Percentiles rank a stretch among this genome's conserved stretches.
These are phyloP conservation scores for Colletotrichum brevisporum DNA, from an alignment of 2,329 filamentous ascomycete genomes.

Conservation along the genomic window DNA sequence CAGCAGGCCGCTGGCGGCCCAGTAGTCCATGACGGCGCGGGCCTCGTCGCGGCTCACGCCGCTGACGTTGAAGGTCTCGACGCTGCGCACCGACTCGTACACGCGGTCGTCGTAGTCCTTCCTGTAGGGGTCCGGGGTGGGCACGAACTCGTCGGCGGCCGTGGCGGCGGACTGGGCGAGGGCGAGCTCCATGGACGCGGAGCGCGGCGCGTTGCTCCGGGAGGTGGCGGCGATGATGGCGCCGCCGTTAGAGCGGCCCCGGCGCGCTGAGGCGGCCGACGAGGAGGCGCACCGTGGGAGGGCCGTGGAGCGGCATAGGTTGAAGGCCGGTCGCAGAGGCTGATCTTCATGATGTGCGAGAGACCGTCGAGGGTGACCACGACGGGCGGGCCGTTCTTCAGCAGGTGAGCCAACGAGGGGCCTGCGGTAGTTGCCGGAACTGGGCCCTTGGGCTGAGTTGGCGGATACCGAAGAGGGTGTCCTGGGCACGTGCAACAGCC, in stretches of 20 bases:
- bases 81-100: constrained; percentile 65
- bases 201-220: constrained; percentile 76
- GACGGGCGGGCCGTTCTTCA: constrained; percentile 69
- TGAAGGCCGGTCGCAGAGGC: constrained; percentile 78
- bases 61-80: constrained; percentile 69
- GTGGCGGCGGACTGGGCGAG: constrained; percentile 69
- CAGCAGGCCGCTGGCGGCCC: constrained; percentile 87
- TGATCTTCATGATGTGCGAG: constrained; percentile 83
- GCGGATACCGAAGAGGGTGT: constrained; percentile 77
- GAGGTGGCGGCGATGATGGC: constrained; percentile 82
- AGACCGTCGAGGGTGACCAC: constrained; percentile 85
- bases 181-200: constrained; percentile 77
- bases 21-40: constrained; percentile 90
- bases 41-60: constrained; percentile 83
- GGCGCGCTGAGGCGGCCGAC: constrained; percentile 75
- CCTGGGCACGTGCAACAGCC: constrained; percentile 71
- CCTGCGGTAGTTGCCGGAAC: no score
- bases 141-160: constrained; percentile 53
- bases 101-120: constrained; percentile 70
- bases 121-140: constrained; percentile 66
- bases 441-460: constrained; percentile 80
- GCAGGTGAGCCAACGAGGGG: no score
- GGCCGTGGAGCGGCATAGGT: no score
- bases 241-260: constrained; percentile 82
- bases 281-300: constrained; percentile 85